Evolutionary conservation across 352 stramenopile genomes (phyloP), one percentile per base, ranked within the genome.

Genomic region (Phytophthora tubulina): DNA sequence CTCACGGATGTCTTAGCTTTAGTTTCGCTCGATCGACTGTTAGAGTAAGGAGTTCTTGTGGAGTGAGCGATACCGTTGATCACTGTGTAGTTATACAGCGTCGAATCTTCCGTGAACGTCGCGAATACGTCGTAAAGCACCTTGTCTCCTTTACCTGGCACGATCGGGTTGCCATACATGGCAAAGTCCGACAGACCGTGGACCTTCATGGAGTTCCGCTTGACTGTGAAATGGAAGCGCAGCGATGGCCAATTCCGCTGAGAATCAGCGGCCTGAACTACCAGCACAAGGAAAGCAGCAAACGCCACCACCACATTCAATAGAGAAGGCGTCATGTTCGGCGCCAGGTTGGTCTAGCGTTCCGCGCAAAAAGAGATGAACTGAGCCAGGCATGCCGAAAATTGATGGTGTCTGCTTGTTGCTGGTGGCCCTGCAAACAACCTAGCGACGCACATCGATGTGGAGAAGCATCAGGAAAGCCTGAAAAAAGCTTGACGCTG

Each of bases 101-200:
- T 65, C 11, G n/a, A 35, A 13, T 67, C 57, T 17, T 70, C 73
- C 27, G 58, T 63, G 32, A 73, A 67, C 3, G 58, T 66, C n/a
- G 68, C 42, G 50, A 73, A 71, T 7, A 38, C 58, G 46, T 79
- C 63, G 52, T 75, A 84, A 7, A 73, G 51, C 21, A 84, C 65
- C 13, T 36, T 67, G 27, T 45, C 30, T 2, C 39, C 31, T 11
- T 58, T 48, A 9, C 32, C n/a, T 0, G 48, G 55, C 15, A 75
- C 44, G 31, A 78, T 51, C 0, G 67, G 77, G 35, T 72, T 78
- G 5, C 58, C 73, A 46, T 81, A 65, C 3, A 81, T 70, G 30
- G 71, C 49, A 33, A 80, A 75, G 10, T 69, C 27, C 15, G 59
- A 66, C 10, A 69, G 49, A 2, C 69, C 72, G 33, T 73, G 46